These are phyloP conservation scores for Trichoderma orchidacearum DNA, from an alignment of 495 filamentous ascomycete species.

Conservation along the genomic window DNA sequence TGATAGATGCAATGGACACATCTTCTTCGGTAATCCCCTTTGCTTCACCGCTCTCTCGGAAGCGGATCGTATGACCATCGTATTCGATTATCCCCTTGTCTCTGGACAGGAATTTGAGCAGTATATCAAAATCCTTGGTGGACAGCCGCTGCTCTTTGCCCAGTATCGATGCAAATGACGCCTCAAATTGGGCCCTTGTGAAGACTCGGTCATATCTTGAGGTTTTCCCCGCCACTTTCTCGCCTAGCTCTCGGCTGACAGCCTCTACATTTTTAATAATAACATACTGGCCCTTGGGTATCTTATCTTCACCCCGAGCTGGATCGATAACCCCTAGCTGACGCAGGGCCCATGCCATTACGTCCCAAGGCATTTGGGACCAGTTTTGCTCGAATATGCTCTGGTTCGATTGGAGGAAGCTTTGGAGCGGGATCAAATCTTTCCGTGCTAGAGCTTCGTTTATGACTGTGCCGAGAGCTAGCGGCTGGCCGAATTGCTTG, in stretches of 20 bases:
- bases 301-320: slow-evolving; percentile 20
- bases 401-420: slow-evolving; percentile 43
- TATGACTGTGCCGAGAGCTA: slow-evolving; percentile 71
- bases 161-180: slow-evolving; percentile 40
- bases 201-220: slow-evolving; percentile 50
- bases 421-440: slow-evolving; percentile 53
- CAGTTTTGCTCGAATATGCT: slow-evolving; percentile 49
- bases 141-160: slow-evolving; percentile 40
- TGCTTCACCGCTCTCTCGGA: slow-evolving; percentile 36
- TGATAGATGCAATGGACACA: slow-evolving; percentile 64
- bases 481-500: slow-evolving; percentile 67
- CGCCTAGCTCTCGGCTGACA: slow-evolving; percentile 29
- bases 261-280: slow-evolving; percentile 46
- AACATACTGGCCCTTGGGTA: slow-evolving; percentile 41
- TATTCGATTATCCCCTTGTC: slow-evolving; percentile 51
- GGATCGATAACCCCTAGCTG: slow-evolving; percentile 51
- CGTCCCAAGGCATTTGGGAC: slow-evolving; percentile 28
- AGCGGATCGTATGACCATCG: slow-evolving; percentile 63
- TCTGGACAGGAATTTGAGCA: slow-evolving; percentile 59
- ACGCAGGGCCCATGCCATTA: slow-evolving; percentile 64
- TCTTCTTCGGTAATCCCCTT: slow-evolving; percentile 57
- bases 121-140: slow-evolving; percentile 49
- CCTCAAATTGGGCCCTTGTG: slow-evolving; percentile 47
- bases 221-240: slow-evolving; percentile 23
- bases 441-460: slow-evolving; percentile 55